phyloP scores from a whole-genome alignment of 2,329 filamentous ascomycete genomes.

The Fusarium zealandicum region DNA sequence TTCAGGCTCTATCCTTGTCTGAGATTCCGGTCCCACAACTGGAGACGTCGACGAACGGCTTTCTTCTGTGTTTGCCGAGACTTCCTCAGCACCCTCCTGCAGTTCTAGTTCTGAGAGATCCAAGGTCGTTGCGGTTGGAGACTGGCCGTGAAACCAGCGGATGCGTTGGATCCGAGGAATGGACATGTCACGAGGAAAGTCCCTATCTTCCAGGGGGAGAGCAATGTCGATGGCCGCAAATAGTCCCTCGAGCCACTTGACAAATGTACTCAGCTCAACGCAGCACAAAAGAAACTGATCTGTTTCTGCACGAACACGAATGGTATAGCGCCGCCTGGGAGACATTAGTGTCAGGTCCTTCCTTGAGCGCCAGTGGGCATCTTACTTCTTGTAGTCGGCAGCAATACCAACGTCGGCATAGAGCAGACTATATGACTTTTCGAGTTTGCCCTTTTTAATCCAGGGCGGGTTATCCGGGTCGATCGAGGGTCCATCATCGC shows the following conservation, averaged over 20 bases:
- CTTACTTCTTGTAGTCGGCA: constrained; percentile 73
- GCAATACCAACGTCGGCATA: constrained; percentile 80
- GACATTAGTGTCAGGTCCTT: constrained; percentile 10
- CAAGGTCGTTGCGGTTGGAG: constrained; percentile 40
- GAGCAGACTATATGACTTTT: constrained; percentile 74
- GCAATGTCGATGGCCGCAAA: constrained; percentile 79
- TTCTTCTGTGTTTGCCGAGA: constrained; percentile 32
- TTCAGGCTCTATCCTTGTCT: constrained; percentile 35
- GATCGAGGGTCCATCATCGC: constrained; percentile 58
- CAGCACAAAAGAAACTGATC: constrained; percentile 78
- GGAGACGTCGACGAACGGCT: constrained; percentile 23
- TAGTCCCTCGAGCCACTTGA: constrained; percentile 72
- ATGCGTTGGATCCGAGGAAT: constrained; percentile 64
- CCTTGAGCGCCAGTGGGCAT: constrained; percentile 19
- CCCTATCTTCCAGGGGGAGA: constrained; percentile 73
- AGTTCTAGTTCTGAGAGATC: constrained; percentile 38
- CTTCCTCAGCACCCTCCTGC: constrained; percentile 30
- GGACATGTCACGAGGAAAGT: constrained; percentile 67
- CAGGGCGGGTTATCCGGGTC: constrained; percentile 59
- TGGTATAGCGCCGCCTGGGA: constrained; percentile 66
- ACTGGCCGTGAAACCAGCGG: constrained; percentile 56
- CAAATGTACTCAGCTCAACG: constrained; percentile 68
- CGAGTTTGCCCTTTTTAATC: constrained; percentile 61
- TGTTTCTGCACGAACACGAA: constrained; percentile 75
- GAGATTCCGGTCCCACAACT: constrained; percentile 27